Evolutionary conservation across 805 yeast genomes (phyloP), one percentile per base, ranked within the genome.

Genomic region (Kodamaea kakaduensis): DNA sequence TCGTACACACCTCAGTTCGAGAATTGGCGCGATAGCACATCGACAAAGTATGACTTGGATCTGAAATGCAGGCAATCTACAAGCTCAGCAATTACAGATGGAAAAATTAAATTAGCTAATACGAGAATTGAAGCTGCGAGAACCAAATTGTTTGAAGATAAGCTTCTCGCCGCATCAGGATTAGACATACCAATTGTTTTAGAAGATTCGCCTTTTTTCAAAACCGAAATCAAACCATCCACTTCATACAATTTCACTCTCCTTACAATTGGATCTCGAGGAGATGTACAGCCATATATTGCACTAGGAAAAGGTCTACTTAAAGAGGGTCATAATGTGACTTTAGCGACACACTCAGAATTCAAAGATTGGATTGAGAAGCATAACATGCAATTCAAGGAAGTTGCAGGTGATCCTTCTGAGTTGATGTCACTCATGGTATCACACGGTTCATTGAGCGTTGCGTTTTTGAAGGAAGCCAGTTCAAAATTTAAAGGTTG

Each of bases 241-340:
- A 68, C 74, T 33, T 58, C 77, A 2, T 73, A 71, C 47, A 72
- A 70, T 18, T 73, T 89, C 50, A 80, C 84, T 0, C 61, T 87
- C 31, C 59, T 90, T 39, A 90, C 97, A 0, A 90, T 90, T 48
- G 97, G 97, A 0, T 87, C 96, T 0, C 71, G 97, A 40, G 97
- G 97, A 21, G 97, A 90, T 59, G 97, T 90, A 5, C 97, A 90
- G 59, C 97, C 97, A 0, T 90, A 88, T 54, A 83, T 90, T 45
- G 90, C 97, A 0, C 60, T 90, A n/a, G 93, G 86, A 0, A 77
- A 78, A 45, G 95, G 89, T 0, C 64, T 90, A 27, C 58, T 77
- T 31, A 67, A 64, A 16, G 96, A 90, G 46, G 97, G 97, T 0
- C 97, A 90, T 52, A 58, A 59, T 13, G 95, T 86, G 1, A 78